Evolutionary conservation across 2,329 filamentous ascomycete genomes (phyloP).

Genomic region (Pseudogymnoascus sp.): DNA sequence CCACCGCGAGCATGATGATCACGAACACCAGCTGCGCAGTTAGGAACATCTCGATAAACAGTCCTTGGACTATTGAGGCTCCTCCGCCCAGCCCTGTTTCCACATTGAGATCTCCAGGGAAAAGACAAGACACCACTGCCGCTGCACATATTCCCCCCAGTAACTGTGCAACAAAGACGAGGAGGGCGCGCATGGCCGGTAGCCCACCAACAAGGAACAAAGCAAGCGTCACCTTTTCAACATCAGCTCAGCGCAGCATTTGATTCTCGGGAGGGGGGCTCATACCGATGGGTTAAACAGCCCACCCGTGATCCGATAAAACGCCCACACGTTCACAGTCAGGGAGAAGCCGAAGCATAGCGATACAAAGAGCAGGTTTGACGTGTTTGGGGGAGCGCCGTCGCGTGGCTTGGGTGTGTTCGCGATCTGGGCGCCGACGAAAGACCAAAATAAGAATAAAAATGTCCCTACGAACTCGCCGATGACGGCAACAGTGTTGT

Average conservation of each 20-base stretch:
- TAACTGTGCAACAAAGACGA: constrained; percentile 29
- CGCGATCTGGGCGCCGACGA: constrained; percentile 19
- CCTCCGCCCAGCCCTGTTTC: constrained; percentile 34
- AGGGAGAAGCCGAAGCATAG: constrained; percentile 27
- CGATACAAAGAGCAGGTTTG: constrained; percentile 31
- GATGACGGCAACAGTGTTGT: constrained; percentile 38
- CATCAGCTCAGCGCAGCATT: neutral
- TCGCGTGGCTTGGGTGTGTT: constrained; percentile 26
- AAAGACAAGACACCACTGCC: constrained; percentile 35
- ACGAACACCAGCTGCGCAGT: constrained; percentile 41
- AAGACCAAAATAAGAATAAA: constrained; percentile 26
- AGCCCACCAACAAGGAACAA: constrained; percentile 32
- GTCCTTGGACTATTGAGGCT: constrained; percentile 36
- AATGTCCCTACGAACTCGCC: constrained; percentile 46
- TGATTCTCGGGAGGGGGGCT: neutral
- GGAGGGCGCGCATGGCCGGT: constrained; percentile 25
- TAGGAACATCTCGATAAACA: constrained; percentile 42
- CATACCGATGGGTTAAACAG: constrained; percentile 34
- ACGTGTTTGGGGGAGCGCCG: constrained; percentile 29
- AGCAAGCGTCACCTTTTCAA: constrained; percentile 29
- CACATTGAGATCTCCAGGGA: constrained; percentile 37
- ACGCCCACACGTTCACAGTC: constrained; percentile 46
- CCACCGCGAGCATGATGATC: constrained; percentile 44
- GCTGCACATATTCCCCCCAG: constrained; percentile 32
- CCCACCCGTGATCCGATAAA: constrained; percentile 43